Evolutionary conservation across 2,329 filamentous ascomycete species (phyloP).

Genomic region (Myriosclerotinia curreyana): DNA sequence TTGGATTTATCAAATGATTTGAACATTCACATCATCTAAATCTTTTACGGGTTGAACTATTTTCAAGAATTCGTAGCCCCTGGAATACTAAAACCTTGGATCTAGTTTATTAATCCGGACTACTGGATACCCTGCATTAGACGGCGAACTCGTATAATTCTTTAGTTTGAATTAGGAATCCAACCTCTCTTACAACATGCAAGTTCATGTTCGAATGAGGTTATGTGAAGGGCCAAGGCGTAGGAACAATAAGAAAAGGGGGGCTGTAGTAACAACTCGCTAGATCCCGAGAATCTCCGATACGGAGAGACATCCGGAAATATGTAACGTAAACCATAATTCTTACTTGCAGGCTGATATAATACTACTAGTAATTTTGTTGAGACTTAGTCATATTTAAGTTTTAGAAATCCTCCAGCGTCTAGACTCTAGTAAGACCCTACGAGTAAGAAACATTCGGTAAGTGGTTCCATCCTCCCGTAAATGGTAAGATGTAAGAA

Average conservation of each 20-base stretch:
- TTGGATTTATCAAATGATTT: too few species aligned
- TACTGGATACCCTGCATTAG: too few species aligned
- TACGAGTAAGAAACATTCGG: neutral
- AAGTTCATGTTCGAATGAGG: neutral
- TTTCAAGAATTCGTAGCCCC: neutral
- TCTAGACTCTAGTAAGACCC: neutral
- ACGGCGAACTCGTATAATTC: too few species aligned
- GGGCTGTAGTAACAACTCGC: neutral
- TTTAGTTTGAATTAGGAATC: neutral
- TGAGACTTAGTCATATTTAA: slow-evolving; percentile 1
- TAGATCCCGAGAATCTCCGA: slow-evolving; percentile 4
- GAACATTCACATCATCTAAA: too few species aligned
- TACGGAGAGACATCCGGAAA: neutral
- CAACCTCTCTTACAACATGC: neutral
- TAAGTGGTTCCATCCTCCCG: neutral
- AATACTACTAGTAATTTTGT: neutral
- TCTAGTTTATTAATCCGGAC: too few species aligned
- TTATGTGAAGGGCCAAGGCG: neutral
- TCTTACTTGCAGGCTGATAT: slow-evolving; percentile 1
- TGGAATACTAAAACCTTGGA: neutral
- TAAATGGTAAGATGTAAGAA: neutral
- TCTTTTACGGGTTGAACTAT: neutral
- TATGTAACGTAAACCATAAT: neutral
- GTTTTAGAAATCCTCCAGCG: neutral
- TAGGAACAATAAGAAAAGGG: neutral